Conservation (phyloP, 1,284 basidiomycete genomes). For the Anthracocystis walkeri region DNA sequence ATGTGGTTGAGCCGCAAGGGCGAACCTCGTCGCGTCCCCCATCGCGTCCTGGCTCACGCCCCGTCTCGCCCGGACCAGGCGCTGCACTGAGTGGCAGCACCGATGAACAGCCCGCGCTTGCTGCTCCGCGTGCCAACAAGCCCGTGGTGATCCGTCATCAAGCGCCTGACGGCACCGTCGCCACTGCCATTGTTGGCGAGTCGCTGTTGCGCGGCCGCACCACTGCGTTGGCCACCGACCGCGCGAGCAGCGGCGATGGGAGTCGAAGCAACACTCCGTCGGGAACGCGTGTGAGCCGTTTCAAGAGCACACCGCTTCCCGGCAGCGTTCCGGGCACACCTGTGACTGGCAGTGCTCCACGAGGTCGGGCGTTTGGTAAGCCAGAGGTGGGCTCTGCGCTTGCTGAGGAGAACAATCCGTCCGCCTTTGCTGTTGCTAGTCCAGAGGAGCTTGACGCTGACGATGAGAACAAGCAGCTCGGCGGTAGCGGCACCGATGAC, state of each 20-base stretch:
- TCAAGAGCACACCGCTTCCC: constrained; percentile 51
- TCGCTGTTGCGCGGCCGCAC: constrained; percentile 53
- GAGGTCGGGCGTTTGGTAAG: constrained; percentile 22
- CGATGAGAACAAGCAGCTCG: constrained; percentile 38
- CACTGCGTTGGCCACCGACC: constrained; percentile 15
- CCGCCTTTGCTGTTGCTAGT: constrained; percentile 21
- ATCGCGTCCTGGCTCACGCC: constrained; percentile 42
- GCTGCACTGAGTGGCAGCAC: constrained; percentile 5
- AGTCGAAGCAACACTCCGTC: constrained; percentile 51
- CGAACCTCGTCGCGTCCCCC: constrained; percentile 19
- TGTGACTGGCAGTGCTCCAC: constrained; percentile 14
- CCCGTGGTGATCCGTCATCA: constrained; percentile 57
- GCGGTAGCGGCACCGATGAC: constrained; percentile 23
- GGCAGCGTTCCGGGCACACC: constrained; percentile 29
- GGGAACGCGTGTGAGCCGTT: constrained; percentile 40
- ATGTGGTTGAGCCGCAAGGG: constrained; percentile 15
- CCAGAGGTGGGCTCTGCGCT: constrained; percentile 31
- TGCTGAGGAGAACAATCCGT: constrained; percentile 14
- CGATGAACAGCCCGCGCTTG: constrained; percentile 19
- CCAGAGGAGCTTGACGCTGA: constrained; percentile 36
- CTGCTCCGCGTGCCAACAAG: constrained; percentile 47
- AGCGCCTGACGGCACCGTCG: constrained; percentile 40
- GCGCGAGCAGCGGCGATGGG: constrained; percentile 21
- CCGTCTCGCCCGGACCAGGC: constrained; percentile 37
- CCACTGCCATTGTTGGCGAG: constrained; percentile 57